Evolutionary conservation across 2,329 filamentous ascomycete genomes (phyloP).

Genomic region (Keithomyces neogunnii): DNA sequence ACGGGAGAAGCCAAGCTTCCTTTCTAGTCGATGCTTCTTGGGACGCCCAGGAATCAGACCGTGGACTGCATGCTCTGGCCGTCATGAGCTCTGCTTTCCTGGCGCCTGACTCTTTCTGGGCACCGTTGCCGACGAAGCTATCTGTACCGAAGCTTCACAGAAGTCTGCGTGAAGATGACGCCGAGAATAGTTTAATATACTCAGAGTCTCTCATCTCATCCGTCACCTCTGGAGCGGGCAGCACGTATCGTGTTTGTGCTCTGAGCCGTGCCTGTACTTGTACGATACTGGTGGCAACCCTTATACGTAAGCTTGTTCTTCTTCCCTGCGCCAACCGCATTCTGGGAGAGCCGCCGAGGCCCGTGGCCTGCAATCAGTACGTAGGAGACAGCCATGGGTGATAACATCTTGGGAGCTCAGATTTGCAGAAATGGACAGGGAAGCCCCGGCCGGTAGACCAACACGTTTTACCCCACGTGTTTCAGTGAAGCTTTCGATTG

Average conservation of each 20-base stretch:
- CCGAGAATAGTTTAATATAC: too few relatives aligned
- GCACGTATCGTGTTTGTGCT: too few relatives aligned
- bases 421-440: neutral
- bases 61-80: constrained; percentile 1
- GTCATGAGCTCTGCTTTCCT: neutral
- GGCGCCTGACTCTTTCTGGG: neutral
- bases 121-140: too few relatives aligned
- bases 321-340: too few relatives aligned
- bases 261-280: too few relatives aligned
- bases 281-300: too few relatives aligned
- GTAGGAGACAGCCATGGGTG: neutral
- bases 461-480: constrained; percentile 10
- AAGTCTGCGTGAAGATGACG: too few relatives aligned
- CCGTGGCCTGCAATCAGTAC: neutral
- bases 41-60: constrained; percentile 3
- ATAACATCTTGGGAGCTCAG: neutral
- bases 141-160: too few relatives aligned
- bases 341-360: too few relatives aligned
- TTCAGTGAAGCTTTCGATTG: constrained; percentile 16
- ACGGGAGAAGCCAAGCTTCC: neutral
- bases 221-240: too few relatives aligned
- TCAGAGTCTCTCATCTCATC: too few relatives aligned
- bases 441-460: neutral
- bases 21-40: neutral
- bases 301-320: too few relatives aligned